Conservation (phyloP, 2,329 filamentous ascomycete genomes). For the Cladosporium austrohemisphaericum region DNA sequence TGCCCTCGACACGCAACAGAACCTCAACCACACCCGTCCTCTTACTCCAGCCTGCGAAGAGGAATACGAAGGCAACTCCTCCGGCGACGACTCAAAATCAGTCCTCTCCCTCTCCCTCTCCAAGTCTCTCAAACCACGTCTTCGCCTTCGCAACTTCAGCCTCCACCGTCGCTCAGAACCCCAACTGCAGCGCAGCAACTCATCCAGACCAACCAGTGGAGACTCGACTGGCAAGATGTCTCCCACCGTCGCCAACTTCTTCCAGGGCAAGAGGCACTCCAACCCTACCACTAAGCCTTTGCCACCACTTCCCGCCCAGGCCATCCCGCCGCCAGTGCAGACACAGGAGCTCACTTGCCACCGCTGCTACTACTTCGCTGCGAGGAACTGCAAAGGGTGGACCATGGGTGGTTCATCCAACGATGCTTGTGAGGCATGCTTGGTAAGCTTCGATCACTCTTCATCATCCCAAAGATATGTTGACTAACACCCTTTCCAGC, state of each 20-base stretch:
- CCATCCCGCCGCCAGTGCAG: conserved; percentile 3
- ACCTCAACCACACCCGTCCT: conserved; percentile 20
- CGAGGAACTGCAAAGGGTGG: conserved; percentile 35
- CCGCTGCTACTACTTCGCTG: conserved; percentile 36
- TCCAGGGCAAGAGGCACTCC: conserved; percentile 5
- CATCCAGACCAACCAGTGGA: conserved; percentile 1
- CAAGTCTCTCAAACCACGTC: conserved; percentile 11
- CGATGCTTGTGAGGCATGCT: conserved; percentile 33
- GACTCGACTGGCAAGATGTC: conserved; percentile 4
- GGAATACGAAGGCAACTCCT: conserved; percentile 18
- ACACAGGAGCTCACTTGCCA: conserved; percentile 31
- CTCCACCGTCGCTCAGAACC: conserved; percentile 3
- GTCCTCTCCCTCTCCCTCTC: conserved; percentile 14
- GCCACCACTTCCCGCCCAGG: conserved; percentile 19
- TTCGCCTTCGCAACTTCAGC: conserved; percentile 13
- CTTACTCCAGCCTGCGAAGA: conserved; percentile 29
- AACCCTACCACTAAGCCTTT: conserved; percentile 14
- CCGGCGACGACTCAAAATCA: conserved; percentile 22
- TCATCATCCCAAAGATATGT: neutral
- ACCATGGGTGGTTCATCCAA: conserved; percentile 32
- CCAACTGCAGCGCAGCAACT: conserved; percentile 7
- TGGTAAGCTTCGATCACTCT: conserved; percentile 15
- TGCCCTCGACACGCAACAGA: conserved; percentile 18
- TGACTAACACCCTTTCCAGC: conserved; percentile 20
- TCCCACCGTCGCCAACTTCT: conserved; percentile 1